phyloP scores from a whole-genome alignment of 108 stramenopile genomes.

The Cyclotella cryptica region DNA sequence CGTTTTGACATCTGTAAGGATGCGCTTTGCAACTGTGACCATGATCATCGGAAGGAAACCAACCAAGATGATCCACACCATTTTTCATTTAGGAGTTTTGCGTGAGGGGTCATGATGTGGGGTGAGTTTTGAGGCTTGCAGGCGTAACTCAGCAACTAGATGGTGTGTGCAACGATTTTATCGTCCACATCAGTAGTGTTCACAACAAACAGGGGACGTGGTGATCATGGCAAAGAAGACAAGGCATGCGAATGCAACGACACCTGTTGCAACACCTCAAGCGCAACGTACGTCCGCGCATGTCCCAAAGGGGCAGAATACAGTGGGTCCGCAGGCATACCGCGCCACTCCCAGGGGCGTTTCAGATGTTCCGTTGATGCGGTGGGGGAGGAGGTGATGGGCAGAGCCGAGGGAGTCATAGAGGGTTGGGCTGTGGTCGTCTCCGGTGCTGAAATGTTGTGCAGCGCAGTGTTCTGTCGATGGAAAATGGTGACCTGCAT shows the following conservation, averaged over 20 bases:
- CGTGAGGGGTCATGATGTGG: too few species aligned
- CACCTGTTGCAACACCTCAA: conserved; percentile 95
- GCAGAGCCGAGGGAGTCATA: conserved; percentile 36
- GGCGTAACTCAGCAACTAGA: too few species aligned
- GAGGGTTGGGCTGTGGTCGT: conserved; percentile 12
- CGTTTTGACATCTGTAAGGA: too few species aligned
- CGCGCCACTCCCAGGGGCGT: conserved; percentile 82
- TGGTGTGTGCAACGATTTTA: conserved; percentile 92
- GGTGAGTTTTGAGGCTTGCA: too few species aligned
- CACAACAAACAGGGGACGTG: conserved; percentile 82
- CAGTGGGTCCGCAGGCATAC: conserved; percentile 99
- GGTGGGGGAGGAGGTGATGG: conserved; percentile 8
- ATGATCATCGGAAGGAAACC: too few species aligned
- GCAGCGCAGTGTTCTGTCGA: too few species aligned
- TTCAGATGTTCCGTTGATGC: conserved; percentile 20
- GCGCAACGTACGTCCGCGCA: conserved; percentile 93
- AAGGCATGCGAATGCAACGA: too few species aligned
- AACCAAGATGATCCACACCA: too few species aligned
- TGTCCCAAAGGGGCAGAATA: conserved; percentile 97
- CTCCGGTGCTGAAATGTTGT: too few species aligned
- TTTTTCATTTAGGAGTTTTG: too few species aligned
- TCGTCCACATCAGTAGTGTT: conserved; percentile 99
- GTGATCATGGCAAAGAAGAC: conserved; percentile 4
- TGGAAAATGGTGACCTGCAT: too few species aligned
- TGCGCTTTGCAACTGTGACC: too few species aligned